Evolutionary conservation across 371 early-diverging fungal genomes (phyloP).

Genomic region (Zychaea mexicana): DNA sequence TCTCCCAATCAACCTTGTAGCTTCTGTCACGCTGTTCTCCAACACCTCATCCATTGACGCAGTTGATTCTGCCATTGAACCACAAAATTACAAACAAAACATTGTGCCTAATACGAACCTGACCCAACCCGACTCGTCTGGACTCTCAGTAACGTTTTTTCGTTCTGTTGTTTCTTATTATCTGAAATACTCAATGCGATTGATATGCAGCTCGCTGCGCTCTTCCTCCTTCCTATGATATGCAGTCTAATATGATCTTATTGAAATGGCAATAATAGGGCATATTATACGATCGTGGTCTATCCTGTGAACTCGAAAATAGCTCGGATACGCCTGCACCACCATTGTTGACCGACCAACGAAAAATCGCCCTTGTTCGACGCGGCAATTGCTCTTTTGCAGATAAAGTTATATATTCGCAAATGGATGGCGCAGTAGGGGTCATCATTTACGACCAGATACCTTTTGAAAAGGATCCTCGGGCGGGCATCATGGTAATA

Average conservation of each 20-base stretch:
- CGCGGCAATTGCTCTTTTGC: constrained; percentile 41
- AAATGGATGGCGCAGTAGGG: constrained; percentile 38
- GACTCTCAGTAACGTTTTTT: constrained; percentile 15
- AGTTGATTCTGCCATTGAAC: constrained; percentile 14
- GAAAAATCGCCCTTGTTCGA: constrained; percentile 43
- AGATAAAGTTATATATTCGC: constrained; percentile 34
- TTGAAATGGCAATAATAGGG: constrained; percentile 22
- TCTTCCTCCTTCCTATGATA: too few species aligned
- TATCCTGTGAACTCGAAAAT: constrained; percentile 33
- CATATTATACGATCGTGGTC: constrained; percentile 45
- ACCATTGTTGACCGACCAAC: constrained; percentile 17
- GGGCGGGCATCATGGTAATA: constrained; percentile 27
- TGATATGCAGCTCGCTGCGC: too few species aligned
- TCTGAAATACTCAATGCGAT: background rate
- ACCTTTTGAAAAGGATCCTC: constrained; percentile 38
- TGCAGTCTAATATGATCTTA: background rate
- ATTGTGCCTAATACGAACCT: constrained; percentile 38
- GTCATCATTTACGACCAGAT: constrained; percentile 44
- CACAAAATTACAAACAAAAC: constrained; percentile 32
- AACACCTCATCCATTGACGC: constrained; percentile 31
- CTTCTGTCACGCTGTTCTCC: constrained; percentile 32
- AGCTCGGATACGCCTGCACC: constrained; percentile 19
- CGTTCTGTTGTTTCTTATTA: background rate
- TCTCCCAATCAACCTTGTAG: too few species aligned
- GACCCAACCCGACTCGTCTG: constrained; percentile 31